Base-by-base conservation (phyloP, 352 stramenopile species). In the Blastocystis sp. region DNA sequence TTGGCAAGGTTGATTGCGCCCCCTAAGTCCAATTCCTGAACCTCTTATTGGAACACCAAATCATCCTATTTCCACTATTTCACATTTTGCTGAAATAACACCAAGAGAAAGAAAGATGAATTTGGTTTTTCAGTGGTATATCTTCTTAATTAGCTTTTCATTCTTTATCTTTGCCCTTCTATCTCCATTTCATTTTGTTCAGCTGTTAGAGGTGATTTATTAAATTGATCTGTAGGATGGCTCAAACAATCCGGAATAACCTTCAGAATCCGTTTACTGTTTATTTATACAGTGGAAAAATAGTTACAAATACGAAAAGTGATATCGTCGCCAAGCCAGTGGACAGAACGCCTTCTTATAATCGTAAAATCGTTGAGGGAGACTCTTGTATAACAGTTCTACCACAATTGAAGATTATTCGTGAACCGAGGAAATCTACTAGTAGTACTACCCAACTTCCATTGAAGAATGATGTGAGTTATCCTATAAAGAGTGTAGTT, bases 141-240 rank as follows among this genome's bases (percentile, higher is more conserved):
- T 66, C 15, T 66, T 66, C 33, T 66, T 66, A 66, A 13, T 66
- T 66, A 11, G 27, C 58, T 66, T 66, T 66, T 66, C 58, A 7
- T 66, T 66, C 17, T 66, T 66, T 37, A 6, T 66, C 9, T 66
- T 17, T 66, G 58, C 7, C 13, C 15, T 66, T 6, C 9, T 37
- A 17, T 66, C 33, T 66, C 58, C 58, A 66, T 66, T 66, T 15
- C 27, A 37, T 0, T 30, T 17, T 37, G 33, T 37, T 66, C 33
- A 30, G 33, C 4, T 66, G 58, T 66, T 66, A 13, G 33, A 11
- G 7, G 13, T 37, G 6, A 17, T 7, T 37, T 66, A 0, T 17
- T 66, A 13, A 66, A 17, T 37, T 66, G 0, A 66, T 30, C 4
- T 17, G 7, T 37, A 37, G 33, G 58, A 66, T 66, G 27, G 27